Conservation (phyloP, 306 rosid genomes). For the Malus fusca region DNA sequence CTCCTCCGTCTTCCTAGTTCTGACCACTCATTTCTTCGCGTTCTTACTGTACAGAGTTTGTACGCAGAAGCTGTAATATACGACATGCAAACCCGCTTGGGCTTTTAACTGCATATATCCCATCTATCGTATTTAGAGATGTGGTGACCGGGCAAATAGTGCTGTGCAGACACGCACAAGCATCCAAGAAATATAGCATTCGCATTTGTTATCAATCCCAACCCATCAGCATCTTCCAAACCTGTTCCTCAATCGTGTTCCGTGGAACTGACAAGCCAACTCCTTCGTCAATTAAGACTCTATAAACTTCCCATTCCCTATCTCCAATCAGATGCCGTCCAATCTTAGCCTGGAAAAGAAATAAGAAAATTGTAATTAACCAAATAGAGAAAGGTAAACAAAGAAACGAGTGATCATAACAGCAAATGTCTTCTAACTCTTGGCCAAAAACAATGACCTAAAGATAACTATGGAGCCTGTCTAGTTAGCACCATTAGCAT, state of each 20-base stretch:
- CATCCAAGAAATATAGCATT: conserved; percentile 4
- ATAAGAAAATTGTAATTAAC: neutral
- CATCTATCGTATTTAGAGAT: conserved; percentile 20
- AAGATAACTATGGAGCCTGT: neutral
- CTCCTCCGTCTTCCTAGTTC: conserved; percentile 15
- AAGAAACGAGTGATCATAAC: neutral
- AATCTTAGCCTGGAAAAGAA: conserved; percentile 62
- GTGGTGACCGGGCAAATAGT: conserved; percentile 13
- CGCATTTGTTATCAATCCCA: conserved; percentile 52
- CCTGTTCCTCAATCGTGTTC: conserved; percentile 59
- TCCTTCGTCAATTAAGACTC: conserved; percentile 86
- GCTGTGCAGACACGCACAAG: conserved; percentile 28
- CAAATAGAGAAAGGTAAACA: neutral
- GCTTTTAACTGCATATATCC: conserved; percentile 1
- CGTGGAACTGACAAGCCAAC: conserved; percentile 45
- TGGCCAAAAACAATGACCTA: too few relatives aligned
- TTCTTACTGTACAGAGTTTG: conserved; percentile 26
- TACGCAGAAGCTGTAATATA: conserved; percentile 15
- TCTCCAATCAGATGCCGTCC: conserved; percentile 66
- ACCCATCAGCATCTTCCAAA: conserved; percentile 94
- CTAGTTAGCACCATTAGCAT: neutral
- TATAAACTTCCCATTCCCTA: conserved; percentile 89
- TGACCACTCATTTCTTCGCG: conserved; percentile 14
- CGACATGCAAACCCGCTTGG: conserved; percentile 6
- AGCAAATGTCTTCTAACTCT: neutral